Conservation (phyloP, 1,139 yeast genomes). For the Citeromyces hawaiiensis region DNA sequence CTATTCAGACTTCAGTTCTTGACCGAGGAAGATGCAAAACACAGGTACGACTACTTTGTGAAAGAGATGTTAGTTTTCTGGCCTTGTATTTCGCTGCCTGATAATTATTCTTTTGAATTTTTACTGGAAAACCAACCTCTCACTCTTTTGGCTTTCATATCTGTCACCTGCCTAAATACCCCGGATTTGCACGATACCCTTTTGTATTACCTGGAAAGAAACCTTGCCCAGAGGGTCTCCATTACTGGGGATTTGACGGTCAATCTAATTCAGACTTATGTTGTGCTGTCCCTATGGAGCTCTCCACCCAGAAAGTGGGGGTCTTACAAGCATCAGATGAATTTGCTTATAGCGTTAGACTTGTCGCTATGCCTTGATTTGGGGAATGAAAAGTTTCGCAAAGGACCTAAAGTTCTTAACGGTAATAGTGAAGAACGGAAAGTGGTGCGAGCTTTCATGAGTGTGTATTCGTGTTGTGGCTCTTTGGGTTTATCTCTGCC, state of each 20-base stretch:
- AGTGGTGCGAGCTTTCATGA: slow-evolving; percentile 26
- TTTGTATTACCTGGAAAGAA: slow-evolving; percentile 29
- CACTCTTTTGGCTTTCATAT: slow-evolving; percentile 29
- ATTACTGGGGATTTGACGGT: slow-evolving; percentile 29
- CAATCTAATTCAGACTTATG: slow-evolving; percentile 27
- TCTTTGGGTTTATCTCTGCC: slow-evolving; percentile 35
- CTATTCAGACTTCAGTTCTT: slow-evolving; percentile 20
- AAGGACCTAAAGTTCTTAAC: slow-evolving; percentile 10
- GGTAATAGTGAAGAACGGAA: slow-evolving; percentile 23
- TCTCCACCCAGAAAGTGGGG: slow-evolving; percentile 36
- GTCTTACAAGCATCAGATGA: slow-evolving; percentile 36
- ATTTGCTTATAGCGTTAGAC: slow-evolving; percentile 28
- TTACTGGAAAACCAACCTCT: slow-evolving; percentile 28
- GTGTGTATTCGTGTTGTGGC: slow-evolving; percentile 36
- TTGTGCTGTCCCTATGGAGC: slow-evolving; percentile 35
- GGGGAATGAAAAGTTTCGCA: slow-evolving; percentile 21
- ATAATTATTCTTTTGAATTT: slow-evolving; percentile 22
- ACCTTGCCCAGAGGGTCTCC: slow-evolving; percentile 28
- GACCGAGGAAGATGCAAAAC: slow-evolving; percentile 15
- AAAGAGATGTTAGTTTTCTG: slow-evolving; percentile 27
- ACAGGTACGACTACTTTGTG: slow-evolving; percentile 22
- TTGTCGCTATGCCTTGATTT: slow-evolving; percentile 34
- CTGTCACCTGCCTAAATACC: slow-evolving; percentile 33
- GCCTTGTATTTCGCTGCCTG: slow-evolving; percentile 29
- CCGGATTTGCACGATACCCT: slow-evolving; percentile 28